Conservation (phyloP, 192 early-diverging fungal species). For the Coemansia sp. region DNA sequence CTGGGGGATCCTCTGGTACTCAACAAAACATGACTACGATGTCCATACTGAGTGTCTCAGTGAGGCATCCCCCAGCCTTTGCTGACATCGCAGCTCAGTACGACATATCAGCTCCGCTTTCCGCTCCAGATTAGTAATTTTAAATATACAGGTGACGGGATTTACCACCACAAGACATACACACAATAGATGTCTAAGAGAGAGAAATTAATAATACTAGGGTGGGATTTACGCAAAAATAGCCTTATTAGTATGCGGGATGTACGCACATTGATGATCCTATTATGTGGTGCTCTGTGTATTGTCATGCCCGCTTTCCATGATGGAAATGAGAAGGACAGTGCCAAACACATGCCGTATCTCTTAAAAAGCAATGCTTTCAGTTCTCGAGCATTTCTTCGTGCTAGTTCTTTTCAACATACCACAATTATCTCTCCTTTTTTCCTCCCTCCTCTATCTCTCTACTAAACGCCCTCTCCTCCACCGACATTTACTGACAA, state of each 20-base stretch:
- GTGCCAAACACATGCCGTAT: background rate
- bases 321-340: background rate
- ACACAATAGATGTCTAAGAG: background rate
- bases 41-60: background rate
- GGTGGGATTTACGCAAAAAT: background rate
- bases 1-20: no score
- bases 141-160: background rate
- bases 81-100: background rate
- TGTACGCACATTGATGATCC: slow-evolving; percentile 1
- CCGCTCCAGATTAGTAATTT: background rate
- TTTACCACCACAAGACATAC: background rate
- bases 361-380: background rate
- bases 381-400: background rate
- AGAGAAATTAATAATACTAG: background rate
- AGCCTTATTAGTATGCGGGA: slow-evolving; percentile 5
- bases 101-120: no score
- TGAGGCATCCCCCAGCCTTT: background rate
- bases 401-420: background rate
- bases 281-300: slow-evolving; percentile 1
- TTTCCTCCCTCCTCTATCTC: background rate
- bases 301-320: background rate
- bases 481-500: background rate
- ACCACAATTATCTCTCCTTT: background rate
- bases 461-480: background rate
- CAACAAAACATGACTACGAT: no score